Percentiles rank a stretch among this genome's conserved stretches.
Evolutionary conservation across 2,329 filamentous ascomycete genomes (phyloP).

Genomic region (Pseudogymnoascus sp.): DNA sequence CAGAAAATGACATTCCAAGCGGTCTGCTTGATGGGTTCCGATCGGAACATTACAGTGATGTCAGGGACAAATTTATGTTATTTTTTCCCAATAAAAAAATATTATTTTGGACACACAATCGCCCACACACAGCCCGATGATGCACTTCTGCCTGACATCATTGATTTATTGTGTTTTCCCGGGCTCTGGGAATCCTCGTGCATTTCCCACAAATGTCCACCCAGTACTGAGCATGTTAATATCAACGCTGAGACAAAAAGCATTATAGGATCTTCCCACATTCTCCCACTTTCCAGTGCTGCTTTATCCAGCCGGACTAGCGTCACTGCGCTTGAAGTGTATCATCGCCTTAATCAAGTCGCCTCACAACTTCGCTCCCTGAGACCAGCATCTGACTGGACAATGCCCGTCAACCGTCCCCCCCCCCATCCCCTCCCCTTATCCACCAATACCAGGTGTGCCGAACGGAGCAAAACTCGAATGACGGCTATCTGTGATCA

Average conservation of each 20-base stretch:
- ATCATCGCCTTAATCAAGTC: constrained; percentile 23
- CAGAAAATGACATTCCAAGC: not conserved
- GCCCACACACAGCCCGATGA: constrained; percentile 32
- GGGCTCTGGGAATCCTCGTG: constrained; percentile 5
- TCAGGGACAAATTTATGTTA: not conserved
- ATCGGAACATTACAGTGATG: not conserved
- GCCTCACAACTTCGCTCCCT: constrained; percentile 14
- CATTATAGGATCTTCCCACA: constrained; percentile 9
- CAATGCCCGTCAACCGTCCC: constrained; percentile 7
- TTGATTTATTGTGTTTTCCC: not conserved
- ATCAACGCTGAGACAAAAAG: not conserved
- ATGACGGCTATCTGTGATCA: constrained; percentile 28
- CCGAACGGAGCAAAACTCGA: constrained; percentile 21
- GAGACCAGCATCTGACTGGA: constrained; percentile 9
- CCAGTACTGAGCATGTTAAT: constrained; percentile 12
- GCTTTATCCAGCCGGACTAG: constrained; percentile 24
- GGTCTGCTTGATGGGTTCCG: not conserved
- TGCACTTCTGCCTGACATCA: constrained; percentile 39
- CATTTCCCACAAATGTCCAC: constrained; percentile 5
- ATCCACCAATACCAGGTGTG: constrained; percentile 21
- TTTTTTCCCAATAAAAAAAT: constrained; percentile 9
- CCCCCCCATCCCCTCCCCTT: constrained; percentile 11
- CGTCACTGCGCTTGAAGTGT: constrained; percentile 32
- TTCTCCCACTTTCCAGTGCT: constrained; percentile 13
- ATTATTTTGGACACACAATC: constrained; percentile 23